Evolutionary conservation across 768 basidiomycete genomes (phyloP), one percentile per base, ranked within the genome.

Genomic region (Vararia minispora): DNA sequence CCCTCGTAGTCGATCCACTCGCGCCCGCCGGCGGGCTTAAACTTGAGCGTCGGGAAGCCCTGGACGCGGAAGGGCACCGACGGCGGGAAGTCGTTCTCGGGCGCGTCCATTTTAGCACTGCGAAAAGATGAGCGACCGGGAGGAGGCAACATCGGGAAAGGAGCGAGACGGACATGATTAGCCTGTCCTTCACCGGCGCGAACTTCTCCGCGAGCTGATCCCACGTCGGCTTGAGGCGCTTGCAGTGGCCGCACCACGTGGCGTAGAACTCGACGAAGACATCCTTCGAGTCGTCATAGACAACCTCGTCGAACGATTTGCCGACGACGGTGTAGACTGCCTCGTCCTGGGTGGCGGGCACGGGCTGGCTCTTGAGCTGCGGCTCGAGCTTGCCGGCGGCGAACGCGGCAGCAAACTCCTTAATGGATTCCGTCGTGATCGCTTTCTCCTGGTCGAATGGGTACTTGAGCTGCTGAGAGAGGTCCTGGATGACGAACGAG

Each of bases 211-310:
- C 95, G 26, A 99, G 75, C 18, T 68, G 72, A 43, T 97, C 92
- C 89, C 90, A 99, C 28, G 65, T 86, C 10, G 95, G 94, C 58
- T 84, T 86, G 50, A 99, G 76, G 52, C 91, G 89, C 65, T 95
- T 95, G 81, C 90, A 92, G 73, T 91, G 89, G 30, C 86, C 85
- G 53, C 86, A 88, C 95, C 95, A 99, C 34, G 89, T 76, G 33
- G 95, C 95, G 52, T 87, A 97, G 63, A 99, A 92, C 62, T 98
- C 94, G 48, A 97, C 69, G 52, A 99, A 90, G 52, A 97, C 81
- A 56, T 98, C 92, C 66, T 95, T 95, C 41, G 66, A 64, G 46
- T 90, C 84, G 54, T 95, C 87, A 44, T 74, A 77, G 24, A 87
- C 81, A 36, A 91, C 66, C 35, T 87, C 65, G 2, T 98, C 89